Percentiles rank a stretch among this genome's conserved stretches.
These are phyloP conservation scores for Sporothrix pseudoabietina DNA, from an alignment of 2,329 filamentous ascomycete genomes.

Conservation along the genomic window DNA sequence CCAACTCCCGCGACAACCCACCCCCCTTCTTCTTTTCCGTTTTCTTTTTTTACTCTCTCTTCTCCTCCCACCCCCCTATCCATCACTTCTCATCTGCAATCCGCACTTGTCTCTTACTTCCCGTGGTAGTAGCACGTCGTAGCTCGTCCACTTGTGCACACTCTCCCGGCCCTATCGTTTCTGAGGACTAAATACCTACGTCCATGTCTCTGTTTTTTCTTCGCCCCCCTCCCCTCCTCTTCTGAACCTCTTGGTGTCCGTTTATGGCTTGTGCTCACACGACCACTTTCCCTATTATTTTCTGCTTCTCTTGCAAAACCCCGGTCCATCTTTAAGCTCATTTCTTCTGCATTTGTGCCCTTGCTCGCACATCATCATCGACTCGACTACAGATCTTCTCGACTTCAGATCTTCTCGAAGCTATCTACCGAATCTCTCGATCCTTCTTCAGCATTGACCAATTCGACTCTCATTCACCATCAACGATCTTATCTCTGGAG, in stretches of 20 bases:
- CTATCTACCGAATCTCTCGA: background rate
- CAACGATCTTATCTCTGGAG: background rate
- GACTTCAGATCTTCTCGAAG: background rate
- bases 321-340: constrained; percentile 19
- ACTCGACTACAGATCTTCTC: background rate
- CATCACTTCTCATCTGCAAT: background rate
- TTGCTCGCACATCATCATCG: constrained; percentile 16
- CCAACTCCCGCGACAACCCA: background rate
- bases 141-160: background rate
- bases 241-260: constrained; percentile 23
- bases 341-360: constrained; percentile 10
- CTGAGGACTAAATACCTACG: constrained; percentile 12
- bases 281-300: constrained; percentile 27
- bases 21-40: background rate
- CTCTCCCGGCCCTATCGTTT: background rate
- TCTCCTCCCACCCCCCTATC: background rate
- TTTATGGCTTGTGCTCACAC: constrained; percentile 30
- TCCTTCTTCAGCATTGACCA: background rate
- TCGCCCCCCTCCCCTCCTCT: background rate
- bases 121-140: background rate
- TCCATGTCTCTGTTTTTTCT: background rate
- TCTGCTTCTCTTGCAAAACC: background rate
- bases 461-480: background rate
- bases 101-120: background rate
- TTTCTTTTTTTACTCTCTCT: too few species aligned